Evolutionary conservation across 2,329 filamentous ascomycete species (phyloP), one percentile per base, ranked within the genome.

Genomic region (Colletotrichum musicola): DNA sequence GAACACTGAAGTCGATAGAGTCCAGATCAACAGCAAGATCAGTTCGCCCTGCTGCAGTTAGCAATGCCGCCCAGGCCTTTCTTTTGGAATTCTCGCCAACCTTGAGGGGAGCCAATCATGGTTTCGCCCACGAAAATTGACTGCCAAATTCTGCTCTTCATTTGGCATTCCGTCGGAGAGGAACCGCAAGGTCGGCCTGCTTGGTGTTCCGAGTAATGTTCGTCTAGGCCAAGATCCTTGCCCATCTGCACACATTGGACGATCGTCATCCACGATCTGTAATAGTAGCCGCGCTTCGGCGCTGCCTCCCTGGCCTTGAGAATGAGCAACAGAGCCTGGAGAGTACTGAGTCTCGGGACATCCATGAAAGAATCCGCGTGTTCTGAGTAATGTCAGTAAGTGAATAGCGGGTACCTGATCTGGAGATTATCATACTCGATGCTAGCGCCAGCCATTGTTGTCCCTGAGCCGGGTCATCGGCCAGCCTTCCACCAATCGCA

Each of bases 331-430:
- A 97, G 84, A 3, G 94, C 95, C 80, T 98, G 95, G 10, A 98
- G 90, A 0, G 96, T 98, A 80, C 94, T 98, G 54, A 98, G 77
- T 57, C 95, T 88, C 2, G 95, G 94, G 25, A 95, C 90, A 75
- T 98, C 95, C 88, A 97, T 95, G 78, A 98, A 98, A 57, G 92
- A 93, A 78, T 97, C 92, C 72, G 95, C 92, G 75, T 98, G 95
- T 77, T 92, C 93, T 96, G 69, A 16, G 46, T 57, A 47, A 55
- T 27, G 25, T 69, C 54, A 69, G 67, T n/a, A 22, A 35, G 30
- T 10, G 25, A 6, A 16, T 3, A 7, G n/a, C 27, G 5, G 6
- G 25, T 14, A 18, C 14, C 5, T 13, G 30, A 56, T 25, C 6
- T 9, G 20, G 6, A 4, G 4, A 13, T 50, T 16, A 12, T 20